A percentile compares a stretch with the other conserved stretches of the same genome.
phyloP scores from a whole-genome alignment of 2,329 filamentous ascomycete genomes.

The Aspergillus versicolor region DNA sequence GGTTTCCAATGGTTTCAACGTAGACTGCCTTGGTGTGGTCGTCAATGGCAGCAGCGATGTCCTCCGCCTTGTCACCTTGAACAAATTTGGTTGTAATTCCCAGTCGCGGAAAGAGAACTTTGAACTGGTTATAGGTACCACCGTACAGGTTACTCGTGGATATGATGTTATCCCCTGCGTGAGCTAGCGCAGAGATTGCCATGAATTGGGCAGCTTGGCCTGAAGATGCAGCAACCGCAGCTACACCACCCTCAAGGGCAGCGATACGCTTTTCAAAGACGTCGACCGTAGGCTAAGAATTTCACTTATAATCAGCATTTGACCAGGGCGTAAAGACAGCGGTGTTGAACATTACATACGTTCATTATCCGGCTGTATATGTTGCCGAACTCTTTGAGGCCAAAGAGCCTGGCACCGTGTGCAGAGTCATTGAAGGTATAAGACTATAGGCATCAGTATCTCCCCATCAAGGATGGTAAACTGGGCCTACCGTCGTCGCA shows the following conservation, averaged over 20 bases:
- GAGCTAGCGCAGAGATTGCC: conserved; percentile 77
- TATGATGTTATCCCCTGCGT: conserved; percentile 88
- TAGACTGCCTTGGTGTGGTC: conserved; percentile 92
- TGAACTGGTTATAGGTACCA: conserved; percentile 96
- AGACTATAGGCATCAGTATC: conserved; percentile 54
- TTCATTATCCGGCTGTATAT: conserved; percentile 98
- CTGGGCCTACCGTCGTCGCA: conserved; percentile 67
- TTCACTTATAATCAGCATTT: background rate
- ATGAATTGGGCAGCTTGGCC: conserved; percentile 94
- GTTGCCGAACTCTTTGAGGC: conserved; percentile 95
- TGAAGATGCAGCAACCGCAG: conserved; percentile 78
- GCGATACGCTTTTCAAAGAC: conserved; percentile 96
- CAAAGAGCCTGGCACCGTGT: conserved; percentile 90
- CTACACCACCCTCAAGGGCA: conserved; percentile 89
- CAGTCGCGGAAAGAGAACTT: conserved; percentile 82
- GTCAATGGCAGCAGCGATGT: conserved; percentile 80
- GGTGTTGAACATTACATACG: conserved; percentile 49
- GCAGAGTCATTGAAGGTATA: conserved; percentile 94
- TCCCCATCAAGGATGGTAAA: background rate
- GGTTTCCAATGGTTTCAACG: conserved; percentile 90
- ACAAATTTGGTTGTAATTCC: conserved; percentile 89
- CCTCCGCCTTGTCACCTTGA: conserved; percentile 73
- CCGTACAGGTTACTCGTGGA: conserved; percentile 89
- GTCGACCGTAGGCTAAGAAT: conserved; percentile 75
- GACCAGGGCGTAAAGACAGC: no score